Base-by-base conservation (phyloP, 352 stramenopile genomes). In the Hyaloperonospora arabidopsidis region DNA sequence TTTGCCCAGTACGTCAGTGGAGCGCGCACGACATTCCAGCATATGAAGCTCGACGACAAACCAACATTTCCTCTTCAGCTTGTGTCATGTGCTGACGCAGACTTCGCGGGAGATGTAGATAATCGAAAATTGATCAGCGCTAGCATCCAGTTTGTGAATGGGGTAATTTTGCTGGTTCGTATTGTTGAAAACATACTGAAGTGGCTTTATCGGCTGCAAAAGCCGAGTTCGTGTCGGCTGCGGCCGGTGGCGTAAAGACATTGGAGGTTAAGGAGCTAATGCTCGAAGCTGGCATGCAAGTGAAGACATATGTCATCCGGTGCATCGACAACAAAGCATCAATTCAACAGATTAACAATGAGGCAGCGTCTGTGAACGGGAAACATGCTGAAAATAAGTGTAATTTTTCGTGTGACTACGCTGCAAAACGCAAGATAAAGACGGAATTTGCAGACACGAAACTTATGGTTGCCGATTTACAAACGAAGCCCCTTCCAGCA, bases 371-470 rank as follows among this genome's bases (percentile, higher is more conserved):
- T 44, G 38, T 15, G 11, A 44, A 44, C 15, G 38, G 5, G 10
- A 40, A 15, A 14, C 11, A 15, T 40, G 34, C 34, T 40, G 4
- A 40, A 3, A 40, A n/a, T 15, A 40, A 21, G 38, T 18, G 18
- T 18, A 44, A 44, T 44, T 5, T 44, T 5, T 22, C 19, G n/a
- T 4, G 38, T 7, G 14, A 21, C 38, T 21, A 44, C n/a, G 17
- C 2, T 44, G 38, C 13, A 22, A 44, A 23, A 44, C 6, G 13
- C 13, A 44, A 44, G 14, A 44, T 44, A 5, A 44, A 22, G n/a
- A 44, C n/a, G 1, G 36, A 44, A 7, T 44, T 44, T 44, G 19
- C 38, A 44, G n/a, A 21, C 38, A 44, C 36, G n/a, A 44, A 18
- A 22, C 11, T 10, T 18, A 44, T 43, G 15, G 36, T 43, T 15